Evolutionary conservation across 2,329 filamentous ascomycete species (phyloP).

Genomic region (Keithomyces neogunnii): DNA sequence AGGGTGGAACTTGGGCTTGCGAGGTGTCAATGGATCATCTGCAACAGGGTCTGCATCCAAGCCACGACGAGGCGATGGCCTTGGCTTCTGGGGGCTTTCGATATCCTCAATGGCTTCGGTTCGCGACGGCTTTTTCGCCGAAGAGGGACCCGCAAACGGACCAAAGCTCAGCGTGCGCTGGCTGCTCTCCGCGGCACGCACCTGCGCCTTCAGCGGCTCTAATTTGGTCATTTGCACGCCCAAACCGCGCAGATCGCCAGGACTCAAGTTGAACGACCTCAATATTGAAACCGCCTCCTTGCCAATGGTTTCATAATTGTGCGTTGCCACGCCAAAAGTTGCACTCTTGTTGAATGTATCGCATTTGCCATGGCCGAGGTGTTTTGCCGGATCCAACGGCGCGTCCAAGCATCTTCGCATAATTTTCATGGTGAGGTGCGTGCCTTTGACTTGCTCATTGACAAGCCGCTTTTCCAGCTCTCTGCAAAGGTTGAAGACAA

Average conservation of each 20-base stretch:
- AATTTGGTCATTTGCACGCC: conserved; percentile 92
- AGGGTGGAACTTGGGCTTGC: conserved; percentile 44
- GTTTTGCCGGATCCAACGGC: conserved; percentile 83
- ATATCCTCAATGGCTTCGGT: conserved; percentile 44
- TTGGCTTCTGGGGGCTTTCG: conserved; percentile 26
- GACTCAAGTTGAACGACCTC: conserved; percentile 72
- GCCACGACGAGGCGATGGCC: conserved; percentile 17
- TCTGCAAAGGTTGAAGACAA: conserved; percentile 73
- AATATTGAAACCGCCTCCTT: conserved; percentile 83
- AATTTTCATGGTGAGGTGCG: conserved; percentile 85
- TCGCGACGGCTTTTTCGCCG: conserved; percentile 29
- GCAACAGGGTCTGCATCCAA: conserved; percentile 42
- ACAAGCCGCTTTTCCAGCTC: conserved; percentile 75
- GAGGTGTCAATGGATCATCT: conserved; percentile 44
- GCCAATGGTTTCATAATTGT: conserved; percentile 59
- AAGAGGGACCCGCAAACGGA: conserved; percentile 31
- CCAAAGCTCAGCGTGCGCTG: conserved; percentile 74
- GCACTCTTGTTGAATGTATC: conserved; percentile 89
- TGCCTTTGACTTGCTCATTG: conserved; percentile 79
- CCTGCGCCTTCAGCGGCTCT: conserved; percentile 59
- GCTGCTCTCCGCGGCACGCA: conserved; percentile 57
- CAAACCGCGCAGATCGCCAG: conserved; percentile 86
- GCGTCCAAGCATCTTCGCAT: conserved; percentile 84
- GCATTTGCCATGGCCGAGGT: conserved; percentile 90
- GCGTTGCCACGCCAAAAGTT: conserved; percentile 75